A percentile compares a stretch with the other conserved stretches of the same genome.
Evolutionary conservation across 176 grass and related monocot genomes (phyloP).

Genomic region (Otatea glauca): DNA sequence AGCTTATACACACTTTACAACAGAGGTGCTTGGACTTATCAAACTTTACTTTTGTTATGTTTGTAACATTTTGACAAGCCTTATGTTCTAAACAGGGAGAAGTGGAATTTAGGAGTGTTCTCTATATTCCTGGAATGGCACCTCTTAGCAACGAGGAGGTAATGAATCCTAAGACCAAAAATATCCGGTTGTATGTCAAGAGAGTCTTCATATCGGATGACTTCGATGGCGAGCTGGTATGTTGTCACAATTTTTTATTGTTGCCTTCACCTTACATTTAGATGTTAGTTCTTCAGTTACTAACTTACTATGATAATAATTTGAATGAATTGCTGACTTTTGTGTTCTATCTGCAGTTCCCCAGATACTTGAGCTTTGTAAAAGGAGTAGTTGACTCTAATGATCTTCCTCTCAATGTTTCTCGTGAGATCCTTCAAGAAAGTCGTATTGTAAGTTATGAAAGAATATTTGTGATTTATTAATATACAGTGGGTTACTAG

Average conservation of each 20-base stretch:
- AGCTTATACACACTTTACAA: slow-evolving; percentile 78
- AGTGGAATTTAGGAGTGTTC: slow-evolving; percentile 93
- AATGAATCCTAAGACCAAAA: slow-evolving; percentile 91
- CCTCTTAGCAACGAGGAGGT: slow-evolving; percentile 87
- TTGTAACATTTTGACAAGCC: neutral
- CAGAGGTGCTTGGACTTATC: slow-evolving; percentile 56
- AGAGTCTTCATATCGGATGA: slow-evolving; percentile 93
- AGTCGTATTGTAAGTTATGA: slow-evolving; percentile 81
- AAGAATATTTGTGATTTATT: slow-evolving; percentile 20
- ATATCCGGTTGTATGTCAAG: slow-evolving; percentile 89
- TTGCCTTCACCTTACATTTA: neutral
- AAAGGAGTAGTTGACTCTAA: slow-evolving; percentile 91
- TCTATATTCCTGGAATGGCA: slow-evolving; percentile 91
- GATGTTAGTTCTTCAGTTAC: neutral
- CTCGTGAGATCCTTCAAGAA: slow-evolving; percentile 96
- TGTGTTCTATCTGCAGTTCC: slow-evolving; percentile 63
- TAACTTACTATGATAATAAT: neutral
- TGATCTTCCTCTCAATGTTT: slow-evolving; percentile 94
- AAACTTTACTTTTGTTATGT: slow-evolving; percentile 22
- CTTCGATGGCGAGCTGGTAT: slow-evolving; percentile 90
- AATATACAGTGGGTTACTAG: neutral
- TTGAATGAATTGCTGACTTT: slow-evolving; percentile 29
- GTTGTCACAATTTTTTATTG: neutral
- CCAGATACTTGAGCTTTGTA: slow-evolving; percentile 93
- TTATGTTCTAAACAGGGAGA: slow-evolving; percentile 66